Evolutionary conservation across 306 rosid genomes (phyloP), one percentile per base, ranked within the genome.

Genomic region (Lablab purpureus): DNA sequence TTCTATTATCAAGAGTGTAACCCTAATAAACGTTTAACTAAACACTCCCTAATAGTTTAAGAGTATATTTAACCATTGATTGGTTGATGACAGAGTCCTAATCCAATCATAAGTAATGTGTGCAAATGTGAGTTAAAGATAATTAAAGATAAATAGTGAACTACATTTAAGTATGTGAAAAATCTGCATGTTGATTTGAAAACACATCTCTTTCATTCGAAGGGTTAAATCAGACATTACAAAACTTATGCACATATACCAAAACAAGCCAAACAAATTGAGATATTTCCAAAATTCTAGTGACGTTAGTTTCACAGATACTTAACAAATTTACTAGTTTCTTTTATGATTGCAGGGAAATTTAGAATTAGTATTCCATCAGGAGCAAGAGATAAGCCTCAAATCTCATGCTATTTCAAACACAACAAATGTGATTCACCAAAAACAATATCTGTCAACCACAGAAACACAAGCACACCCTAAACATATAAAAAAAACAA

Each of bases 361-460:
- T 59, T 21, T 70, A 79, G 71, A 79, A 59, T 49, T 9, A 1
- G 27, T 47, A 45, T 43, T 28, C 59, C 36, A 11, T 54, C 64
- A 2, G 41, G 13, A 40, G 60, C 18, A 18, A 27, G 18, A 67
- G 45, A 60, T 30, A 46, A 62, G 62, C 62, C 71, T 75, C 32
- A 43, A 43, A 41, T 78, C 37, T 55, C 52, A 21, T 58, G 45
- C 70, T 32, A 45, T 79, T 58, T 69, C 21, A 58, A 46, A 11
- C 15, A 30, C 52, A 30, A 64, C 64, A 36, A 25, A 45, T 79
- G 46, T 59, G 65, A 23, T 58, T 32, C 19, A 30, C 28, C 5
- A 11, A 45, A 28, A 68, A 67, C 68, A 25, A 68, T 27, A 10
- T 28, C 36, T 56, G 22, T 59, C 10, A 58, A 69, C 76, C 18